These are phyloP conservation scores for Naegleria fowleri DNA, from an alignment of 208 protist genomes.

Conservation along the genomic window DNA sequence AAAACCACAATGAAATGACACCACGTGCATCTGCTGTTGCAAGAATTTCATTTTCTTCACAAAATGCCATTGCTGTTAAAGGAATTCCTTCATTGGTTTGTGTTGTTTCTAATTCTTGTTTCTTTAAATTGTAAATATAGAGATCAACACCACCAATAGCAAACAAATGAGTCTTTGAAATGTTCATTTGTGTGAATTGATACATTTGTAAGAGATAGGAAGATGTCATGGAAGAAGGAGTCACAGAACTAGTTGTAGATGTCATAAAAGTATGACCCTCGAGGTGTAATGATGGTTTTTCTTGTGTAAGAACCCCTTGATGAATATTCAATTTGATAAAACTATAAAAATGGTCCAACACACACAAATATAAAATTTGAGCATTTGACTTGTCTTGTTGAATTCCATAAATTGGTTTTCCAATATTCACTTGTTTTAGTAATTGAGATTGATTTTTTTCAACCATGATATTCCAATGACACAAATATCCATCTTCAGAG, in stretches of 20 bases:
- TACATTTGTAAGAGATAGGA: neutral
- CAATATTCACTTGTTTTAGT: neutral
- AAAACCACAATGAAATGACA: neutral
- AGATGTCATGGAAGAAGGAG: neutral
- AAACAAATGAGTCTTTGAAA: neutral
- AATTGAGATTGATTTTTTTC: neutral
- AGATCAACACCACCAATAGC: neutral
- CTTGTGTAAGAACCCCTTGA: too few relatives aligned
- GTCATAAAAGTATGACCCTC: neutral
- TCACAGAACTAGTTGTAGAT: neutral
- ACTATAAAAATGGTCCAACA: neutral
- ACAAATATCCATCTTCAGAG: neutral
- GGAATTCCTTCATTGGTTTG: neutral
- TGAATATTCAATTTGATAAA: neutral
- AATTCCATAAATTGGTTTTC: constrained; percentile 2
- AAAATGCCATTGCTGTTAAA: neutral
- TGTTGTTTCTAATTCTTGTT: neutral
- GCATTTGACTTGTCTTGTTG: neutral
- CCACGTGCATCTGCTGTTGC: neutral
- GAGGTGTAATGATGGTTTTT: too few relatives aligned
- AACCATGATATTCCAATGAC: neutral
- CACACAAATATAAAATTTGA: neutral
- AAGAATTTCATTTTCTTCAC: neutral
- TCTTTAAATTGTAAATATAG: constrained; percentile 12
- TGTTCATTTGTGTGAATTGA: neutral